These are phyloP conservation scores for Wickerhamiella lipophila DNA, from an alignment of 805 yeast genomes.

Conservation along the genomic window DNA sequence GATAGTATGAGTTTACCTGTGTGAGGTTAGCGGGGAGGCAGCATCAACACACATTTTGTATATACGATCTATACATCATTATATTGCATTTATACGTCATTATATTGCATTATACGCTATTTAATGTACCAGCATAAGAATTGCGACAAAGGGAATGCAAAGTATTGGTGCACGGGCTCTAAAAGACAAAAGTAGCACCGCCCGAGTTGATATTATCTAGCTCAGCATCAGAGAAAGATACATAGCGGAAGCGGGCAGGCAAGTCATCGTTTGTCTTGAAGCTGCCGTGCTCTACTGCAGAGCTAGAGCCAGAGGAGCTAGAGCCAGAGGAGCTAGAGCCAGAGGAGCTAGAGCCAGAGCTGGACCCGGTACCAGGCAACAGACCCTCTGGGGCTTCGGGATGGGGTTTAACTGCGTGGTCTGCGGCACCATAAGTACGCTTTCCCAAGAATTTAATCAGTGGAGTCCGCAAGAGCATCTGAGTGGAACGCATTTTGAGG, in stretches of 20 bases:
- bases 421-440: constrained; percentile 32
- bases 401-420: constrained; percentile 34
- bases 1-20: constrained; percentile 18
- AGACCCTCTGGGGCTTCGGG: constrained; percentile 30
- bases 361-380: too few relatives aligned
- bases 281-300: constrained; percentile 11
- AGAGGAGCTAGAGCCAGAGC: too few relatives aligned
- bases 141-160: constrained; percentile 14
- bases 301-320: not conserved
- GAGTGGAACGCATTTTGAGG: constrained; percentile 25
- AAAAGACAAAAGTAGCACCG: constrained; percentile 56
- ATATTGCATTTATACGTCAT: too few relatives aligned
- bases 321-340: too few relatives aligned
- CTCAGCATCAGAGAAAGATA: constrained; percentile 50
- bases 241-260: constrained; percentile 63
- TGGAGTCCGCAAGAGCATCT: constrained; percentile 34
- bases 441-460: constrained; percentile 81
- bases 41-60: too few relatives aligned
- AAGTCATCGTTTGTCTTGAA: constrained; percentile 32
- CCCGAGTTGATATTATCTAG: constrained; percentile 69
- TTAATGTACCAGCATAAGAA: constrained; percentile 21
- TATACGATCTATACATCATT: too few relatives aligned
- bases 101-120: constrained; percentile 16
- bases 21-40: too few relatives aligned
- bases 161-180: too few relatives aligned